Evolutionary conservation across 2,329 filamentous ascomycete species (phyloP), one percentile per base, ranked within the genome.

Genomic region (Ascochyta clinopodiicola): DNA sequence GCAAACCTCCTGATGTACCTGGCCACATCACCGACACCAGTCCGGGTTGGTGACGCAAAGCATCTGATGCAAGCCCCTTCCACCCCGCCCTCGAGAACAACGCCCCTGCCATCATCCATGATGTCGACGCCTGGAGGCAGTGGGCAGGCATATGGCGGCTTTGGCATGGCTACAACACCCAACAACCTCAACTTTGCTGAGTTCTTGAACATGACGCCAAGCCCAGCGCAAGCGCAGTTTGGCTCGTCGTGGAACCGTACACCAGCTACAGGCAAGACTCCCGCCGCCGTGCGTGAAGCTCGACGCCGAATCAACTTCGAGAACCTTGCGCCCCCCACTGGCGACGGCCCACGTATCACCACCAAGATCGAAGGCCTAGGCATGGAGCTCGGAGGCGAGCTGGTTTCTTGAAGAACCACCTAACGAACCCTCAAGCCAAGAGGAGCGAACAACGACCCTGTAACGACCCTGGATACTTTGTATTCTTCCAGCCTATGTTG

Each of bases 191-290:
- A 98, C 79, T 96, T 98, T 78, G 87, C 92, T 47, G 95, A 99
- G 73, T 99, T 96, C 77, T 89, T 98, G 72, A 97, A 98, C 77
- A 94, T 98, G 74, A 96, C 95, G 6, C 95, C 95, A 0, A 96
- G 92, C 70, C 95, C 95, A 19, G 95, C 92, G 24, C 95, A 97
- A 78, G 61, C 68, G 25, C 60, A 61, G 27, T 91, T 87, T 64
- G 54, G 47, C 38, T 51, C 53, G 22, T 84, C 88, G 9, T 97
- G 92, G 90, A 79, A 78, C 29, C 80, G 84, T 29, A 88, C 86
- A 31, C 86, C 86, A 17, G 79, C 78, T 15, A 78, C 79, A 7
- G 72, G 73, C 17, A 91, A 89, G 74, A 96, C 92, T 0, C 92
- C 92, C 10, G 77, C 86, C 10, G 82, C 85, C 25, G 80, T 80